phyloP scores from a whole-genome alignment of 2,329 filamentous ascomycete species.

The Lachnellula willkommii region DNA sequence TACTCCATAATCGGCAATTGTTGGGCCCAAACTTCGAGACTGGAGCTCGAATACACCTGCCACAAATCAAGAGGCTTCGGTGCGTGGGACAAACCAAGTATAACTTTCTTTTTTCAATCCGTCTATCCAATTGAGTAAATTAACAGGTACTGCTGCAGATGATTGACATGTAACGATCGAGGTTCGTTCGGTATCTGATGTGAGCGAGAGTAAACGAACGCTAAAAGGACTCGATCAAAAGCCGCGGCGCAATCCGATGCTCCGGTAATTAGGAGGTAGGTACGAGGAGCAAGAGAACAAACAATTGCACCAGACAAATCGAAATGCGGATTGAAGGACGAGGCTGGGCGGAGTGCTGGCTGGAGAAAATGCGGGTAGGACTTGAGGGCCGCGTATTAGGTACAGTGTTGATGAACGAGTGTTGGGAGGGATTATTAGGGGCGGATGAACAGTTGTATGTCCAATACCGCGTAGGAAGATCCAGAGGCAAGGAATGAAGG shows the following conservation, averaged over 20 bases:
- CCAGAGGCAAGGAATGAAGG: conserved; percentile 7
- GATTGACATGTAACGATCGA: background rate
- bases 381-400: conserved; percentile 9
- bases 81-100: background rate
- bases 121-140: background rate
- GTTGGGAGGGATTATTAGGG: background rate
- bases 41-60: conserved; percentile 6
- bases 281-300: background rate
- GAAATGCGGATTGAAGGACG: background rate
- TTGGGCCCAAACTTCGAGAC: conserved; percentile 8
- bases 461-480: conserved; percentile 8
- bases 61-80: conserved; percentile 8
- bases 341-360: conserved; percentile 4
- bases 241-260: background rate
- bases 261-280: background rate
- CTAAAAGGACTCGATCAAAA: background rate
- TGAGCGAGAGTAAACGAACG: background rate
- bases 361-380: background rate
- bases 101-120: background rate
- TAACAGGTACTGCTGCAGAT: background rate
- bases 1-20: conserved; percentile 25
- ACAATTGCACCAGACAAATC: background rate
- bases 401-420: conserved; percentile 3
- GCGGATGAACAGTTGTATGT: conserved; percentile 11
- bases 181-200: background rate